Evolutionary conservation across 306 rosid genomes (phyloP), one percentile per base, ranked within the genome.

Genomic region (Canavalia gladiata): DNA sequence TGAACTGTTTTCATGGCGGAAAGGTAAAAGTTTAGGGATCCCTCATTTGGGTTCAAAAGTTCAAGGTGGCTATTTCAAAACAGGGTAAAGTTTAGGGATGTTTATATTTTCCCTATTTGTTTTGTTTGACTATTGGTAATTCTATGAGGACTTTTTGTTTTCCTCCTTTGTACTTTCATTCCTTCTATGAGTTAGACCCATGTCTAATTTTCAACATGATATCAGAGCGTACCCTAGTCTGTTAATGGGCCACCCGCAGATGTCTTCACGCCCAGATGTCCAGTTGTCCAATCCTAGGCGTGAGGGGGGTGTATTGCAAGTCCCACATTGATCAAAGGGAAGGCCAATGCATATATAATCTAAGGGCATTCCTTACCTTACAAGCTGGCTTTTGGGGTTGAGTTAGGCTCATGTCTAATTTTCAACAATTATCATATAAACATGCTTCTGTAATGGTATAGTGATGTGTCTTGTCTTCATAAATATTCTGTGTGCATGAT

Each of bases 401-500:
- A 18, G 25, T 18, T 18, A 18, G 25, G 25, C 25, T 0, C 25
- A 18, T 18, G 25, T 18, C 25, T 18, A 18, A 18, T 18, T 18
- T 18, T 18, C 25, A 18, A 18, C 25, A 18, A 18, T 18, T 18
- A 11, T 37, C 54, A 47, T 58, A 30, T 60, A 33, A 54, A 71
- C 47, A 62, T 2, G 6, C 39, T 30, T 43, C 6, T 54, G 9
- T 35, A 46, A 18, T 31, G 18, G 37, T 47, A 1, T 59, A 7
- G 70, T 45, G 68, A 35, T 28, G 75, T 55, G 25, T 64, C 31
- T 33, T 29, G 43, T 67, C 41, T 65, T 58, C 60, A 52, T 75
- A 52, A 39, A 60, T 80, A 39, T 43, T 59, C 62, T 42, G 13
- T 35, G 60, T 29, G 72, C 49, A 46, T 66, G 25, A 4, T 13